Percentiles rank a stretch among this genome's conserved stretches.
These are phyloP conservation scores for Bipolaris bicolor DNA, from an alignment of 2,329 filamentous ascomycete species.

Conservation along the genomic window DNA sequence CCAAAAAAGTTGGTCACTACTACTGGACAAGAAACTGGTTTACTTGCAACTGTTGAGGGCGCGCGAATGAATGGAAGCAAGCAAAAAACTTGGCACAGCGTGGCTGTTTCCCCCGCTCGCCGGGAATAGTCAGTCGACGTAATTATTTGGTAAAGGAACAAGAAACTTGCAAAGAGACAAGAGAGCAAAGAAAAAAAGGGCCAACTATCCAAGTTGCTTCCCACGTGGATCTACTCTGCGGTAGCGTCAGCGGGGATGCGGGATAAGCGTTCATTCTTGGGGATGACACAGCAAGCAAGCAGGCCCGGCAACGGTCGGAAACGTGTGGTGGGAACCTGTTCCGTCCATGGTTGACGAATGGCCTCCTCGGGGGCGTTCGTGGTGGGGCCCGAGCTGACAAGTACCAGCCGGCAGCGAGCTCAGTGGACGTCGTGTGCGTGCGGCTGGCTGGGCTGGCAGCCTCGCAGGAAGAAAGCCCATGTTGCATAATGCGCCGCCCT, in stretches of 20 bases:
- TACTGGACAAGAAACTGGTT: too few species aligned
- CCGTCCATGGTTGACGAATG: constrained; percentile 1
- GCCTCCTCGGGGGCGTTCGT: too few species aligned
- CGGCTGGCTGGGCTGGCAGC: background rate
- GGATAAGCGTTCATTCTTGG: constrained; percentile 3
- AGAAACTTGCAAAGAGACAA: background rate
- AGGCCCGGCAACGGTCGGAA: constrained; percentile 10
- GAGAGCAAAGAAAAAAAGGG: background rate
- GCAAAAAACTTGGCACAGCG: too few species aligned
- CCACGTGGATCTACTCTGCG: constrained; percentile 12
- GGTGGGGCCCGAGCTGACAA: background rate
- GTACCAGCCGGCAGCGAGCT: too few species aligned
- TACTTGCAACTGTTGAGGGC: too few species aligned
- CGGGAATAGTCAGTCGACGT: too few species aligned
- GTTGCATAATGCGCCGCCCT: background rate
- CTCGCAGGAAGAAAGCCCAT: background rate
- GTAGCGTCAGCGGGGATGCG: constrained; percentile 16
- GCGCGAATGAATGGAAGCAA: too few species aligned
- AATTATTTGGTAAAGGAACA: background rate
- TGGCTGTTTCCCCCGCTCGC: too few species aligned
- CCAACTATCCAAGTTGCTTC: background rate
- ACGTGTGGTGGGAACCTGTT: constrained; percentile 1
- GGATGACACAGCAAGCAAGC: background rate
- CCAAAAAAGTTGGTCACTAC: too few species aligned
- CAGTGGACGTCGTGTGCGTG: too few species aligned